A percentile compares a stretch with the other conserved stretches of the same genome.
These are phyloP conservation scores for Populus hybrid DNA, from an alignment of 441 rosid genomes.

Conservation along the genomic window DNA sequence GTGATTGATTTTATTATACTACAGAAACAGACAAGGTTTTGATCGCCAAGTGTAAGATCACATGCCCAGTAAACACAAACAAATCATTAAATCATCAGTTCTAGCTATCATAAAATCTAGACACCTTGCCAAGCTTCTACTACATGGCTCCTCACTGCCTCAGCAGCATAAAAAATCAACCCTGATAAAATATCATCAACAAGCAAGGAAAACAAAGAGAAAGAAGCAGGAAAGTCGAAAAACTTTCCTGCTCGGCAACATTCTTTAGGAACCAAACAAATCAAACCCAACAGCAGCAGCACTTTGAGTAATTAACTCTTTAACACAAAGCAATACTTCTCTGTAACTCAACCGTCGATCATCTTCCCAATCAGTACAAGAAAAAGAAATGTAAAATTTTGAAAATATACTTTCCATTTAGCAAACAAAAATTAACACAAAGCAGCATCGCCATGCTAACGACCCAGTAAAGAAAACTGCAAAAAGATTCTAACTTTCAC, in stretches of 20 bases:
- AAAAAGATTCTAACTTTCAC: neutral
- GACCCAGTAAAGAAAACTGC: neutral
- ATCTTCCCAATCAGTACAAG: neutral
- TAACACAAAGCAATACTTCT: neutral
- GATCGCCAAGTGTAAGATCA: too few relatives aligned
- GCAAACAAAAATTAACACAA: neutral
- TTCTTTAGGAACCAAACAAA: slow-evolving; percentile 2
- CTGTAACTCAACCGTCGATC: neutral
- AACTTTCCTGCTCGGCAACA: neutral
- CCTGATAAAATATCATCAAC: too few relatives aligned
- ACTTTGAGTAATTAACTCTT: neutral
- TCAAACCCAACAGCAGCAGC: neutral
- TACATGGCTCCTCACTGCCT: too few relatives aligned
- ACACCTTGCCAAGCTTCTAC: too few relatives aligned
- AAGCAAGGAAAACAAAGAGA: neutral
- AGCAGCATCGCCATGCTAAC: neutral
- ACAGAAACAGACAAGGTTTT: too few relatives aligned
- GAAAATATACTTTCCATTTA: neutral
- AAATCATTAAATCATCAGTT: too few relatives aligned
- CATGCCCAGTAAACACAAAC: too few relatives aligned
- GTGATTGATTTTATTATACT: too few relatives aligned
- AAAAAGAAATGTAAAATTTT: neutral
- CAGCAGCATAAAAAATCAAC: too few relatives aligned
- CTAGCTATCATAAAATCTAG: too few relatives aligned
- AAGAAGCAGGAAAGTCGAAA: neutral